Base-by-base conservation (phyloP, 305 asterid genomes). In the Striga hermonthica region DNA sequence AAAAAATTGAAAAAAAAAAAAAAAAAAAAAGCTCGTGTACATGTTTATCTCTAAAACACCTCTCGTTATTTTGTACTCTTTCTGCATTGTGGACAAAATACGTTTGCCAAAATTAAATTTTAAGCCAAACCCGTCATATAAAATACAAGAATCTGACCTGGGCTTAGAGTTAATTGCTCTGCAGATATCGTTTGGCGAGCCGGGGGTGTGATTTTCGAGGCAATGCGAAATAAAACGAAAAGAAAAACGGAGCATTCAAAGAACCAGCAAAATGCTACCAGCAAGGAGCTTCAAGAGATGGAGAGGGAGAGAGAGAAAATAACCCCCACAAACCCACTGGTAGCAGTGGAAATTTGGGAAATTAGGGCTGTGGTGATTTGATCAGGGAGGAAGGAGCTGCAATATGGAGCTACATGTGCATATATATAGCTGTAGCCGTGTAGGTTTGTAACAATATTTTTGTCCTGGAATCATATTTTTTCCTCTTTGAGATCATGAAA, bases 251-350 rank as follows among this genome's bases (percentile, higher is more conserved):
- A 22, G 31, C 31, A 56, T 39, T 47, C 57, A 54, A 37, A 60
- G 13, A 53, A 37, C n/a, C 68, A 35, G 61, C 31, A 62, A 63
- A 45, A 54, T 4, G 0, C 34, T 43, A 37, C 10, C 10, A 3
- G 4, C 14, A 39, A 9, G 34, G 9, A 62, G 22, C 47, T 41
- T 41, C 10, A 6, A 15, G 22, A 68, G 38, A 47, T 1, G 5
- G 39, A 37, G 34, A 36, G 6, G 62, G 11, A 15, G 22, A 68
- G 22, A 68, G 38, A 50, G 41, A 41, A 11, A 39, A 47, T 7
- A 70, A 48, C 70, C 79, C 79, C 74, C 80, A 75, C 76, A 62
- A 75, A 57, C 69, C 76, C 74, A 75, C 64, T 69, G 67, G 59
- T 43, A 66, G 76, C 76, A 75, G 73, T 75, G 76, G 75, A 75